Base-by-base conservation (phyloP, 2,329 filamentous ascomycete genomes). In the Fusarium sp. region DNA sequence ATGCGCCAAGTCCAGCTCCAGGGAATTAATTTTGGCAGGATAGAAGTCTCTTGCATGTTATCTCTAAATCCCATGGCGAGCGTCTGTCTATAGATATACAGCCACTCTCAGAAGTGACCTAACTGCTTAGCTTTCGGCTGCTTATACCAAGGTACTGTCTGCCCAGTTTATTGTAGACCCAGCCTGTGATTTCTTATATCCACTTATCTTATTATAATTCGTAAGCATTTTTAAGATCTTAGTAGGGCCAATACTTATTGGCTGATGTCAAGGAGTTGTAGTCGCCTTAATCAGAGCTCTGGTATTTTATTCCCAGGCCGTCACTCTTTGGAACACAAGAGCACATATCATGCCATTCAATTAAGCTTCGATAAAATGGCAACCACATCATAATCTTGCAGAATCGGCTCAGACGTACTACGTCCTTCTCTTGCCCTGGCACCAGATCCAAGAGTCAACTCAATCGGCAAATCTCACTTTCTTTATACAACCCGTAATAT, bases 311-410 rank as follows among this genome's bases (percentile, higher is more conserved):
- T 39, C 6, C 4, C 1, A 22, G 38, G 20, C 11, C 20, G 6
- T 7, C 2, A 39, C 11, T 39, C 11, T 39, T 13, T 8, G 3
- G 11, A 39, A 39, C 20, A 22, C 20, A 22, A 39, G 6, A 39
- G 20, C 20, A 7, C 20, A 12, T 22, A 4, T 11, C 20, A 22
- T 5, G 13, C 11, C 4, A 0, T 6, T 14, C 30, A 32, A 4
- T 14, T 6, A 14, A 32, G 30, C 30, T 32, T 32, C 3, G 13
- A 32, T 6, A 6, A 32, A 32, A 32, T 14, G 5, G 13, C 13
- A 32, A 32, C 5, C 32, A 14, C 13, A 7, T 14, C 5, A 32
- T 32, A 7, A 3, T 32, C 32, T 32, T 32, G 5, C 5, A 14
- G 5, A 4, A 32, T 14, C 13, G 32, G 32, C 32, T 32, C 32